These are phyloP conservation scores for Epicoccum nigrum DNA, from an alignment of 2,329 filamentous ascomycete genomes.

Conservation along the genomic window DNA sequence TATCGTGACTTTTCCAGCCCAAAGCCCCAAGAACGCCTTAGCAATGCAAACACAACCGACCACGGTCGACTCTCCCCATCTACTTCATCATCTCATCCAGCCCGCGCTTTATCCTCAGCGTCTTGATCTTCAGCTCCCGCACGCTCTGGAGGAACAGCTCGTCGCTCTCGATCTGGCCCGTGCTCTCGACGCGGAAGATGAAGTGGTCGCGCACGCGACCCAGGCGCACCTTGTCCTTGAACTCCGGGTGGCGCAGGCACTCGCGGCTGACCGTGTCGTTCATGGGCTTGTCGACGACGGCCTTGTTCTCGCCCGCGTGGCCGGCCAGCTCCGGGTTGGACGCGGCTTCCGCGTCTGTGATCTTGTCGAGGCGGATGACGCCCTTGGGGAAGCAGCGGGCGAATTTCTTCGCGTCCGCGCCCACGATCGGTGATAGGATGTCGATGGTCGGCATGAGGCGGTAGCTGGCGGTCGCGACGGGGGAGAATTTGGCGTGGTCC, in stretches of 20 bases:
- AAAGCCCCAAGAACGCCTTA: conserved; percentile 31
- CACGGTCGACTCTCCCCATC: conserved; percentile 7
- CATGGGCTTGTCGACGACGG: conserved; percentile 86
- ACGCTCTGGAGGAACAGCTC: conserved; percentile 91
- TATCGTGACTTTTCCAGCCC: conserved; percentile 26
- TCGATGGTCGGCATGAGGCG: conserved; percentile 86
- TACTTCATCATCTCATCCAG: conserved; percentile 56
- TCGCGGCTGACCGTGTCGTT: conserved; percentile 95
- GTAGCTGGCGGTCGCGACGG: conserved; percentile 93
- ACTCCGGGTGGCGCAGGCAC: conserved; percentile 88
- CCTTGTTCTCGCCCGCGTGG: conserved; percentile 80
- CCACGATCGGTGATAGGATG: conserved; percentile 83
- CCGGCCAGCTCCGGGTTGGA: conserved; percentile 70
- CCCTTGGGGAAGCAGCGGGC: conserved; percentile 85
- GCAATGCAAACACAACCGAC: conserved; percentile 26
- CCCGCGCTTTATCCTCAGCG: conserved; percentile 72
- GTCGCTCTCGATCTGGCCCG: conserved; percentile 93
- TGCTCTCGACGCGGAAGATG: conserved; percentile 94
- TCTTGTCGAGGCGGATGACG: conserved; percentile 79
- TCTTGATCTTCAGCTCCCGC: conserved; percentile 84
- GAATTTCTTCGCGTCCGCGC: conserved; percentile 87
- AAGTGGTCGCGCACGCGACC: conserved; percentile 93
- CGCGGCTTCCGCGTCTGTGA: conserved; percentile 70
- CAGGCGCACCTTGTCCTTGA: conserved; percentile 93
- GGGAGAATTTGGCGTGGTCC: conserved; percentile 97